Evolutionary conservation across 2,329 filamentous ascomycete species (phyloP), one percentile per base, ranked within the genome.

Genomic region (Sporothrix curviconia): DNA sequence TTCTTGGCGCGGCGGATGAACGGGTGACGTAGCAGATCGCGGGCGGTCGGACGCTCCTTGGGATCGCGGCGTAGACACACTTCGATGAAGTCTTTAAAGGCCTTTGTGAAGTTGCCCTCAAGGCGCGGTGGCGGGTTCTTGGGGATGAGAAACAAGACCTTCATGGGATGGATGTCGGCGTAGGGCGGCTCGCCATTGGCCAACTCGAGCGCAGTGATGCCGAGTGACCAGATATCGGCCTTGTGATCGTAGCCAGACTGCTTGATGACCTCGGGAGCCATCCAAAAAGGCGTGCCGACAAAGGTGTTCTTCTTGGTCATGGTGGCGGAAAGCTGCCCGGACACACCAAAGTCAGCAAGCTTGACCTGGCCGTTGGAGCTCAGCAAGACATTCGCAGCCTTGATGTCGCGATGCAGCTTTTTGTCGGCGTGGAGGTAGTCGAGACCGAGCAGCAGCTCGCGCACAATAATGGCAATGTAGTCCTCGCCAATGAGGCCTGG

Each of bases 251-350:
- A 96, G 50, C 92, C 92, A 58, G 91, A 95, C 71, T 99, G 92
- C 74, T 96, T 96, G 72, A 99, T 99, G 56, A 97, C 92, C 74
- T 99, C 92, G 11, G 92, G 92, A 3, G 94, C 92, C 92, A 99
- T 99, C 94, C 94, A 99, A 70, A 97, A 99, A 1, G 94, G 92
- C 0, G 92, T 97, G 34, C 94, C 94, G 32, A 99, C 92, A 71
- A 97, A 99, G 0, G 92, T 97, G 70, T 97, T 97, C 76, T 97
- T 97, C 79, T 97, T 97, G 61, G 92, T 96, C 92, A 97, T 97
- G 51, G 92, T 99, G 7, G 92, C 92, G 9, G 92, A 95, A 22
- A 97, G 80, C 73, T 97, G 94, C 28, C 92, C 92, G 1, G 92
- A 96, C 7, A 99, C 94, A 59, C 92, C 92, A 74, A 99, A 99